A percentile compares a stretch with the other conserved stretches of the same genome.
Evolutionary conservation across 345 rosid species (phyloP).

Genomic region (Pelargonium nanum): DNA sequence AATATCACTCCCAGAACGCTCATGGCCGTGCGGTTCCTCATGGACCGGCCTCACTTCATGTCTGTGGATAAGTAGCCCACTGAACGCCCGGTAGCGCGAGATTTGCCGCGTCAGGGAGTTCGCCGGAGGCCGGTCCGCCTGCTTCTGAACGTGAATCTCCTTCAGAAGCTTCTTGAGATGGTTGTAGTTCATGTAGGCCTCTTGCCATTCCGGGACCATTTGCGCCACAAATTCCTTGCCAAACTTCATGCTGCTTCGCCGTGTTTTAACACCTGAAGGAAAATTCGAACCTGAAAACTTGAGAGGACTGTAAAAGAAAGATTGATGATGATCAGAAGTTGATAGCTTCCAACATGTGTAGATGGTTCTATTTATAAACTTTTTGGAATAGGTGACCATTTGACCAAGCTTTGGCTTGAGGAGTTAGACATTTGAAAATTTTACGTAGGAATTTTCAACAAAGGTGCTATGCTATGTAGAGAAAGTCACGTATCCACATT

Average conservation of each 20-base stretch:
- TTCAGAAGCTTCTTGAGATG: not conserved
- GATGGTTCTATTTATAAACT: not conserved
- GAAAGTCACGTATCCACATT: not conserved
- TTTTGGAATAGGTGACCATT: not conserved
- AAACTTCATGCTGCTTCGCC: constrained; percentile 8
- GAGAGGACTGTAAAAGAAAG: too few relatives aligned
- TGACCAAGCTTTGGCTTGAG: not conserved
- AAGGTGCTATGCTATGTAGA: not conserved
- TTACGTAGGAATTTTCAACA: not conserved
- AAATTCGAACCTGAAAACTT: too few relatives aligned
- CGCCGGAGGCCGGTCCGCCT: not conserved
- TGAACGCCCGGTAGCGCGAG: not conserved
- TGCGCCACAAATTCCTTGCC: constrained; percentile 4
- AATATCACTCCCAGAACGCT: not conserved
- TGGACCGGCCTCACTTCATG: not conserved
- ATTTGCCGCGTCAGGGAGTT: not conserved
- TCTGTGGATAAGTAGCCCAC: not conserved
- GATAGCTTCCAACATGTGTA: not conserved
- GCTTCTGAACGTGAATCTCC: not conserved
- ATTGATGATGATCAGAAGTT: not conserved
- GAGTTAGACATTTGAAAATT: too few relatives aligned
- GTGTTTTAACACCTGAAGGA: too few relatives aligned
- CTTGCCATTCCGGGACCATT: not conserved
- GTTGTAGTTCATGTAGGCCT: not conserved
- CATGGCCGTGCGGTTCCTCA: not conserved